A percentile compares a stretch with the other conserved stretches of the same genome.
Conservation (phyloP, 192 early-diverging fungal species). For the Mortierella alpina region DNA sequence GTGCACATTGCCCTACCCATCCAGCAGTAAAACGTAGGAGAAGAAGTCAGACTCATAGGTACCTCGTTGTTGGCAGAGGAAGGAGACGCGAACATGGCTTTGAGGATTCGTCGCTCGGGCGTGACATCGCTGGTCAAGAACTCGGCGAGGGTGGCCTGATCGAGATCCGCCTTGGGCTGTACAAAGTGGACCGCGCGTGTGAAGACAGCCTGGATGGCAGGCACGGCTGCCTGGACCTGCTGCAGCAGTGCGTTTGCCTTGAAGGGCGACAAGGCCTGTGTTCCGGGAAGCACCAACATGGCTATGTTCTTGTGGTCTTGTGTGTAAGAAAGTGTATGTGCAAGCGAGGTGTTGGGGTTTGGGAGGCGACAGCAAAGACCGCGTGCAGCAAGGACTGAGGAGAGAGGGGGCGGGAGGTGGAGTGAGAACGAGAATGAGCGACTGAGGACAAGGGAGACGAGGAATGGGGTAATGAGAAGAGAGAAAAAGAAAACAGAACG, state of each 20-base stretch:
- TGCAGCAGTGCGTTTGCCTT: constrained; percentile 69
- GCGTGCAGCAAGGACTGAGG: not conserved
- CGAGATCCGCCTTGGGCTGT: constrained; percentile 57
- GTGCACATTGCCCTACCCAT: not conserved
- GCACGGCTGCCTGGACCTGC: constrained; percentile 66
- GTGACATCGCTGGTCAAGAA: constrained; percentile 54
- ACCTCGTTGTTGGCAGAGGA: constrained; percentile 24
- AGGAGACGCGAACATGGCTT: constrained; percentile 48
- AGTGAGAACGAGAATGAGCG: not conserved
- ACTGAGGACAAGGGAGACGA: not conserved
- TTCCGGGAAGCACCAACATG: constrained; percentile 91
- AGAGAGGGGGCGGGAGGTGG: not conserved
- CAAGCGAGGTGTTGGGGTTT: not conserved
- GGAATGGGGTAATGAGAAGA: constrained; percentile 11
- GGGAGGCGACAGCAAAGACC: not conserved
- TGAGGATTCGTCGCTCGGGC: constrained; percentile 61
- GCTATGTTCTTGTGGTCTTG: constrained; percentile 1
- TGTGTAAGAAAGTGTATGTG: constrained; percentile 13
- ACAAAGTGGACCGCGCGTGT: constrained; percentile 86
- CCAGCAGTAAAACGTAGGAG: not conserved
- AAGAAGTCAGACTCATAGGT: not conserved
- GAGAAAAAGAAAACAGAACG: constrained; percentile 8
- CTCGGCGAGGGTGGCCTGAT: constrained; percentile 46
- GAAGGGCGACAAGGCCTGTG: constrained; percentile 83
- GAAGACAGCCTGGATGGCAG: constrained; percentile 62